Base-by-base conservation (phyloP, 148 eudicot species). In the Chenopodium album region DNA sequence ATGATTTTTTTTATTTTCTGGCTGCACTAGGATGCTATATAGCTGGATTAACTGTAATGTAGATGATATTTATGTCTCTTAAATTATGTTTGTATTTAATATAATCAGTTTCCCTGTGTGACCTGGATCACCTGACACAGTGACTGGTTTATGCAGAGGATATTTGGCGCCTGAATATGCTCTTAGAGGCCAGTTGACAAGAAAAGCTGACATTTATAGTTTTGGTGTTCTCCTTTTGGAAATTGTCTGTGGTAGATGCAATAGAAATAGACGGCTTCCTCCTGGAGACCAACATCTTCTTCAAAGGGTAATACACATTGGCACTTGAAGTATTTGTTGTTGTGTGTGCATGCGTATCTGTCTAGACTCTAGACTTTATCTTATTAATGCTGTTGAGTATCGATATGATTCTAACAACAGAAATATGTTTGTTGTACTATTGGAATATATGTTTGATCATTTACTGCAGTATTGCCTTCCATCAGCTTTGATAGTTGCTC, bases 101-200 rank as follows among this genome's bases (percentile, higher is more conserved):
- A 59, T 56, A 26, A 47, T 46, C 26, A 52, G 22, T 4, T 82
- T 23, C 34, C 32, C 29, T 29, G 17, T 23, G 75, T 73, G 65
- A 65, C 76, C n/a, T 29, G 17, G 17, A 69, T 73, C 54, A 65
- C 76, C n/a, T 72, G 52, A 67, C 37, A 54, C 7, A 29, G 59
- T 66, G 23, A 56, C 10, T 80, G 62, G 32, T 83, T 50, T 84
- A 75, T 84, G 84, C 83, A 95, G 98, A 79, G 98, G 98, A 64
- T 94, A 94, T 87, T 86, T 94, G 90, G 98, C 98, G 22, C 98
- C 98, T 12, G 98, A 94, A 87, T 94, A 95, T 83, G 97, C 95
- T 60, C 50, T 95, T 71, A 89, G 85, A 54, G 98, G 95, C 48
- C 89, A 89, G 73, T 78, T 95, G 79, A 95, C 97, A 32, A 85